Evolutionary conservation across 2,329 filamentous ascomycete genomes (phyloP).

Genomic region (Sporothrix pallida): DNA sequence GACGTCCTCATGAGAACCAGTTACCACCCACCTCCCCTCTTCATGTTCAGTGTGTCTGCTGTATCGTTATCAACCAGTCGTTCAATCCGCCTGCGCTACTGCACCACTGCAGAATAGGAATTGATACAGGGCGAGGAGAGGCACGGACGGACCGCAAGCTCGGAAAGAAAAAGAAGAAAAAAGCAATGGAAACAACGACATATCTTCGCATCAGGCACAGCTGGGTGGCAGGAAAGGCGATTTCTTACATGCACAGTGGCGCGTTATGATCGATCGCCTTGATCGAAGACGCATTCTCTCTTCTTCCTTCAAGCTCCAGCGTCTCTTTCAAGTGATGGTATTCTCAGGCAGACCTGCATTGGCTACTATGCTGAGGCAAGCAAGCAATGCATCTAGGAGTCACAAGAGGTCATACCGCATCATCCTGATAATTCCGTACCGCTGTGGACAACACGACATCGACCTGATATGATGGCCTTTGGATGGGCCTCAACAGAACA

Average conservation of each 20-base stretch:
- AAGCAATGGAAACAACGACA: not conserved
- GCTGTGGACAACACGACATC: not conserved
- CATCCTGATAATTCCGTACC: conserved; percentile 1
- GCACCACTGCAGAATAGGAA: conserved; percentile 13
- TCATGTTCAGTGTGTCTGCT: not conserved
- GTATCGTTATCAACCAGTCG: not conserved
- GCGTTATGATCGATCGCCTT: not conserved
- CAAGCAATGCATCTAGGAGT: not conserved
- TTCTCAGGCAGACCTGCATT: not conserved
- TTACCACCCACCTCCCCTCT: conserved; percentile 20
- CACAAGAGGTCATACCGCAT: not conserved
- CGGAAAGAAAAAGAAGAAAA: not conserved
- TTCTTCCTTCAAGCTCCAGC: not conserved
- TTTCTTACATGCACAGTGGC: conserved; percentile 1
- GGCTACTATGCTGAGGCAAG: conserved; percentile 4
- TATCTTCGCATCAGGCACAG: not conserved
- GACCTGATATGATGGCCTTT: conserved; percentile 14
- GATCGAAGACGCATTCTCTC: not conserved
- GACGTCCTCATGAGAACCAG: conserved; percentile 12
- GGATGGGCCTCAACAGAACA: not conserved
- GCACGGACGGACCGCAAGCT: not conserved
- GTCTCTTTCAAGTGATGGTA: not conserved
- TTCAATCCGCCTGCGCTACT: conserved; percentile 20
- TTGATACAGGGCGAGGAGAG: not conserved
- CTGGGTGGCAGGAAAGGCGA: not conserved